A percentile compares a stretch with the other conserved stretches of the same genome.
Evolutionary conservation across 83 land plant genomes (phyloP).

Genomic region (Picea abies): DNA sequence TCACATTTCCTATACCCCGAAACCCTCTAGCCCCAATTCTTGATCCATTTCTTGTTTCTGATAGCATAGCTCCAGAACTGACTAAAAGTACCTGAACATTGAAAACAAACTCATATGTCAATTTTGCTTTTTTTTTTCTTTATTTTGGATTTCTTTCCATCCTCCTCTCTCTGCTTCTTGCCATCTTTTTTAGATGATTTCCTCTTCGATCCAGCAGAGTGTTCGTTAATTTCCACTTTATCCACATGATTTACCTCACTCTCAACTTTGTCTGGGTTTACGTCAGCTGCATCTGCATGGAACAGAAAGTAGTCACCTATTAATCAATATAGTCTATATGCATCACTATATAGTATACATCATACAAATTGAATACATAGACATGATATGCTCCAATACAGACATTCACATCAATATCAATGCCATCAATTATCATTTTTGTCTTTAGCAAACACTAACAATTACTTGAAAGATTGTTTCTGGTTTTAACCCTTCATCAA

Average conservation of each 20-base stretch:
- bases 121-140: slow-evolving; percentile 3
- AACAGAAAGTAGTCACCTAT: background rate
- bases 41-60: too few relatives aligned
- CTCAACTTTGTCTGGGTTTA: background rate
- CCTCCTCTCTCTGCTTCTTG: background rate
- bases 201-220: background rate
- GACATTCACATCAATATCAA: too few relatives aligned
- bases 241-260: background rate
- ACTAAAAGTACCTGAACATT: background rate
- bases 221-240: background rate
- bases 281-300: background rate
- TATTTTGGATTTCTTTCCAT: background rate
- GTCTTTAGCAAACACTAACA: too few relatives aligned
- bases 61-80: too few relatives aligned
- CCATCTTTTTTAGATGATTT: slow-evolving; percentile 3
- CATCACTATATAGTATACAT: background rate
- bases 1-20: background rate
- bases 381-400: background rate
- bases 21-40: background rate
- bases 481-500: too few relatives aligned
- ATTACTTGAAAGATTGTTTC: too few relatives aligned
- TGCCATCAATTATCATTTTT: too few relatives aligned
- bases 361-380: background rate
- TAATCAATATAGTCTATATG: too few relatives aligned
- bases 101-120: background rate